A percentile compares a stretch with the other conserved stretches of the same genome.
Evolutionary conservation across 768 basidiomycete species (phyloP).

Genomic region (Auricularia sp.): DNA sequence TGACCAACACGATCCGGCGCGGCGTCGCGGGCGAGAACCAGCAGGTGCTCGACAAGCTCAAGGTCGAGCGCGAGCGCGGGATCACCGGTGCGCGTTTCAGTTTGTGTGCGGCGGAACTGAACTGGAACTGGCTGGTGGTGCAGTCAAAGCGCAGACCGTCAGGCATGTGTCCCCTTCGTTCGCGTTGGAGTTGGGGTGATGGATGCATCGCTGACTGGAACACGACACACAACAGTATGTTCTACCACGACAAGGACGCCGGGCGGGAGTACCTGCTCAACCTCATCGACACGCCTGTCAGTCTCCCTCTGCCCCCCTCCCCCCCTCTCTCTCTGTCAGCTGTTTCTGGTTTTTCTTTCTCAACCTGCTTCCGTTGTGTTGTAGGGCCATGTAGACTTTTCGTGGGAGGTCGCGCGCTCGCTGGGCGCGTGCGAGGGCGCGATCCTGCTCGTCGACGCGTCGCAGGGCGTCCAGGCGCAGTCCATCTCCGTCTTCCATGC

Average conservation of each 20-base stretch:
- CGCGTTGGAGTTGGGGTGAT: background rate
- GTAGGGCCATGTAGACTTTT: conserved; percentile 94
- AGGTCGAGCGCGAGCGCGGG: conserved; percentile 93
- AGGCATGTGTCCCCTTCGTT: conserved; percentile 35
- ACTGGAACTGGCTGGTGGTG: background rate
- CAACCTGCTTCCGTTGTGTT: too few relatives aligned
- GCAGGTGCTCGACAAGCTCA: conserved; percentile 86
- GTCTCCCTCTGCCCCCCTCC: background rate
- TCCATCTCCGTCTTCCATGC: conserved; percentile 91
- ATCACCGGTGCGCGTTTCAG: conserved; percentile 62
- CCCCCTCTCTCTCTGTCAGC: too few relatives aligned
- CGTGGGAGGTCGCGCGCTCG: conserved; percentile 91
- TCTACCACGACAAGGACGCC: conserved; percentile 39
- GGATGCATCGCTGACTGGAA: background rate
- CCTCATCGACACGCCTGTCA: conserved; percentile 89
- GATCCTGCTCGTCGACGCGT: conserved; percentile 78
- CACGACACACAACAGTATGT: conserved; percentile 48
- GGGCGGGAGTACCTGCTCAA: conserved; percentile 69
- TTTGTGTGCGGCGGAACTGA: background rate
- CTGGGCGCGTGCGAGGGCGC: conserved; percentile 92
- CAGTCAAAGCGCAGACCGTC: conserved; percentile 93
- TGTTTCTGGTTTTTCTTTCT: too few relatives aligned
- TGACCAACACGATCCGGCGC: conserved; percentile 78
- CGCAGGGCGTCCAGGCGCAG: conserved; percentile 96
- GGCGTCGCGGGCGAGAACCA: conserved; percentile 58